Conservation (phyloP, 768 basidiomycete species). For the Termitomyces sp. region DNA sequence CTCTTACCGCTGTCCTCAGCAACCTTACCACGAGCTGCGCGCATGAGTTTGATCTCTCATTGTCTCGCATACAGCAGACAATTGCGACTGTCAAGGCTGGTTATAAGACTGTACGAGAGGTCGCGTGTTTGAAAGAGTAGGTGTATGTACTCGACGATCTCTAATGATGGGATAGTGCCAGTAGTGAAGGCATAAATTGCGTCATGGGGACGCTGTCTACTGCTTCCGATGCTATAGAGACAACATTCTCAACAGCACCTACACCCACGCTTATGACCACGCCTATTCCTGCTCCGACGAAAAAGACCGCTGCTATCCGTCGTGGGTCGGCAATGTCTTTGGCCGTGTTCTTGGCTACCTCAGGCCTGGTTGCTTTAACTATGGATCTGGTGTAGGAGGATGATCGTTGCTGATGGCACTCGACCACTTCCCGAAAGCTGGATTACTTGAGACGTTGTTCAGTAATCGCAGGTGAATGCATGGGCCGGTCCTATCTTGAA, state of each 20-base stretch:
- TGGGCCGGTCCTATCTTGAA: too few relatives aligned
- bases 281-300: neutral
- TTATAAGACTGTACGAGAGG: slow-evolving; percentile 43
- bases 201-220: slow-evolving; percentile 37
- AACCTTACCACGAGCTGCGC: slow-evolving; percentile 45
- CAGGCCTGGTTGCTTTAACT: slow-evolving; percentile 6
- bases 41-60: slow-evolving; percentile 21
- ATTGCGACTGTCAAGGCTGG: slow-evolving; percentile 28
- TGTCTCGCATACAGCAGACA: slow-evolving; percentile 13
- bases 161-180: neutral
- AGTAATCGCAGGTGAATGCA: too few relatives aligned
- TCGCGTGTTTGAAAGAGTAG: slow-evolving; percentile 54
- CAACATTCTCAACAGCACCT: slow-evolving; percentile 2
- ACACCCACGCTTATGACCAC: slow-evolving; percentile 1
- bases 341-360: slow-evolving; percentile 3
- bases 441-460: slow-evolving; percentile 6
- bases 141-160: slow-evolving; percentile 8
- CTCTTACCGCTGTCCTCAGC: slow-evolving; percentile 36
- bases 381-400: neutral
- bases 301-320: slow-evolving; percentile 11
- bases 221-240: neutral
- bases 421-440: slow-evolving; percentile 2
- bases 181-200: slow-evolving; percentile 36
- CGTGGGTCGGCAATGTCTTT: slow-evolving; percentile 1
- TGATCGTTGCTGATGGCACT: neutral